A percentile compares a stretch with the other conserved stretches of the same genome.
phyloP scores from a whole-genome alignment of 192 early-diverging fungal genomes.

The Coemansia sp. region DNA sequence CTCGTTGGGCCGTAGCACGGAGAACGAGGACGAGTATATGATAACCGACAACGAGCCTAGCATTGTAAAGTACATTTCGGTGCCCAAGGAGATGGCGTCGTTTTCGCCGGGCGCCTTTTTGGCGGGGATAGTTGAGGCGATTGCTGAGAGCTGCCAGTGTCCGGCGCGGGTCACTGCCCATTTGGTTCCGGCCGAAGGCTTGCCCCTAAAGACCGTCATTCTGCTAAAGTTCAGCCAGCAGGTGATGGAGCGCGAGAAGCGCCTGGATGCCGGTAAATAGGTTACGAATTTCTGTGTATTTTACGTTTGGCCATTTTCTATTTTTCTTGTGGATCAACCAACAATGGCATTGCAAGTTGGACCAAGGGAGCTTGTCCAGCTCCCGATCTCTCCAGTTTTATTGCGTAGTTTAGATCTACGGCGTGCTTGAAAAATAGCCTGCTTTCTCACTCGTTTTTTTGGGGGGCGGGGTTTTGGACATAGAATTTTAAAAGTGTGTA shows the following conservation, averaged over 20 bases:
- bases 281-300: too few relatives aligned
- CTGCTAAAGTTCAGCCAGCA: conserved; percentile 92
- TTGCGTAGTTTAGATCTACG: too few relatives aligned
- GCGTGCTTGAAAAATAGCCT: too few relatives aligned
- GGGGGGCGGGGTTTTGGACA: too few relatives aligned
- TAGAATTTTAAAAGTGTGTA: too few relatives aligned
- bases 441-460: too few relatives aligned
- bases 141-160: conserved; percentile 86
- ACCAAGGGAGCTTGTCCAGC: too few relatives aligned
- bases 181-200: conserved; percentile 81
- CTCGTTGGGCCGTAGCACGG: conserved; percentile 92
- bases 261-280: conserved; percentile 57
- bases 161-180: conserved; percentile 79
- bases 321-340: too few relatives aligned
- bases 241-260: conserved; percentile 73
- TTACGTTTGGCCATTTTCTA: too few relatives aligned
- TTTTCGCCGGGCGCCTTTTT: conserved; percentile 94
- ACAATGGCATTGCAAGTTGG: too few relatives aligned
- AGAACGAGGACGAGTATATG: conserved; percentile 99
- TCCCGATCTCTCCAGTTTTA: too few relatives aligned
- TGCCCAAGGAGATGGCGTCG: conserved; percentile 88
- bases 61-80: conserved; percentile 86
- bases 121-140: conserved; percentile 94
- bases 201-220: conserved; percentile 88
- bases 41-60: conserved; percentile 97